Evolutionary conservation across 2,329 filamentous ascomycete genomes (phyloP).

Genomic region (Scorias spongiosa): DNA sequence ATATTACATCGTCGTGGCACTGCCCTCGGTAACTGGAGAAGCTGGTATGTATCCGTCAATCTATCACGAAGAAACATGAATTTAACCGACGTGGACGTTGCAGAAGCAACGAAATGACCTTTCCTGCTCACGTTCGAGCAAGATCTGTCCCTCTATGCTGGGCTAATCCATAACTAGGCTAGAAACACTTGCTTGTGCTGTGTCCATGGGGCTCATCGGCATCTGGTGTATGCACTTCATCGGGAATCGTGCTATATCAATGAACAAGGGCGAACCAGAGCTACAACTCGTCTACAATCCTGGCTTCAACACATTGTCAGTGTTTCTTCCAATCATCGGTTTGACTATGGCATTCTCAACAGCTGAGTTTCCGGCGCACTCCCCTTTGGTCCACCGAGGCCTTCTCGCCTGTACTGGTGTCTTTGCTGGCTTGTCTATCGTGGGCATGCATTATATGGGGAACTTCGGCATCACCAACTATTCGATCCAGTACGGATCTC

Average conservation of each 20-base stretch:
- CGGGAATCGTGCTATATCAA: slow-evolving; percentile 62
- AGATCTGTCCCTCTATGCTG: too few species aligned
- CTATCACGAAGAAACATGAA: too few species aligned
- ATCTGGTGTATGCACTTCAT: slow-evolving; percentile 58
- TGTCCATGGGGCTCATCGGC: slow-evolving; percentile 33
- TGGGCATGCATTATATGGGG: slow-evolving; percentile 79
- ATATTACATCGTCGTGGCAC: slow-evolving; percentile 49
- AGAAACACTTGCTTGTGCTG: slow-evolving; percentile 26
- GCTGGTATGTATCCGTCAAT: slow-evolving; percentile 12
- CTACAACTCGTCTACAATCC: slow-evolving; percentile 62
- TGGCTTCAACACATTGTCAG: slow-evolving; percentile 59
- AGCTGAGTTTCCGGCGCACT: slow-evolving; percentile 33
- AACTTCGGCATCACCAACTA: slow-evolving; percentile 74
- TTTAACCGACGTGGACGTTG: too few species aligned
- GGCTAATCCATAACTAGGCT: slow-evolving; percentile 16
- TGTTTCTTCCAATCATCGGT: slow-evolving; percentile 65
- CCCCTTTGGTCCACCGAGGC: slow-evolving; percentile 14
- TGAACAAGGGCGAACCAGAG: slow-evolving; percentile 45
- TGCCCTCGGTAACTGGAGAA: slow-evolving; percentile 15
- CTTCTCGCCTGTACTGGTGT: slow-evolving; percentile 43
- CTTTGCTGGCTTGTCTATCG: slow-evolving; percentile 59
- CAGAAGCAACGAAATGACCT: too few species aligned
- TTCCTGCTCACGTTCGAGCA: too few species aligned
- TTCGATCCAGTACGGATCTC: slow-evolving; percentile 42
- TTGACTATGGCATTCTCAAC: slow-evolving; percentile 57